Conservation (phyloP, 2,329 filamentous ascomycete genomes). For the Tolypocladium sp. region DNA sequence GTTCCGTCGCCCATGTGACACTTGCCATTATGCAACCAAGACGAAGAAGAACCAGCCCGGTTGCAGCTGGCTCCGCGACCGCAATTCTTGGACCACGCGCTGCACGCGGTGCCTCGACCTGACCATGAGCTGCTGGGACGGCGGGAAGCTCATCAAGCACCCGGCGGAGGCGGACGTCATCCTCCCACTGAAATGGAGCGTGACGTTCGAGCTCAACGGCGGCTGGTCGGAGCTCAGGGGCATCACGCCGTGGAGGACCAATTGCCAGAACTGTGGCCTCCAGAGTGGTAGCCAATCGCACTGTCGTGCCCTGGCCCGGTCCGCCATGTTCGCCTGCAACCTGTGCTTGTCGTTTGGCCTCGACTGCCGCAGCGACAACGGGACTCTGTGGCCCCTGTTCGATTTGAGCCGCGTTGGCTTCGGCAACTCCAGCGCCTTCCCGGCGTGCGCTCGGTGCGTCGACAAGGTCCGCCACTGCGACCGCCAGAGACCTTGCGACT, state of each 20-base stretch:
- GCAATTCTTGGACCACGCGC: conserved; percentile 8
- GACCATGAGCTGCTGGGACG: conserved; percentile 10
- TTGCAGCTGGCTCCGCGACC: conserved; percentile 14
- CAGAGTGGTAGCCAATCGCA: conserved; percentile 5
- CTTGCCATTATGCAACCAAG: conserved; percentile 7
- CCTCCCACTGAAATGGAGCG: conserved; percentile 8
- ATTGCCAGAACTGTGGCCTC: conserved; percentile 7
- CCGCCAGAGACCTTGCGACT: conserved; percentile 27
- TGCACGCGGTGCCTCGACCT: conserved; percentile 11
- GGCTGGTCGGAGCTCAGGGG: conserved; percentile 10
- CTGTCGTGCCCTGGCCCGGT: conserved; percentile 9
- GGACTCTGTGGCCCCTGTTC: conserved; percentile 12
- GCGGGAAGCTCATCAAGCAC: conserved; percentile 6
- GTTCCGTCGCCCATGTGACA: conserved; percentile 14
- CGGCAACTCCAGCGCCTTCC: conserved; percentile 16
- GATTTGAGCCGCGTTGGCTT: conserved; percentile 22
- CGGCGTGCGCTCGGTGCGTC: conserved; percentile 14
- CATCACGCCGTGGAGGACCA: conserved; percentile 6
- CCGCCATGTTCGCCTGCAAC: conserved; percentile 10
- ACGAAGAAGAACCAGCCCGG: background rate
- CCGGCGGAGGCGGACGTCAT: background rate
- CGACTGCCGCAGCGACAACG: conserved; percentile 12
- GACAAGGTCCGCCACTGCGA: conserved; percentile 19
- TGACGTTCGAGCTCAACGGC: conserved; percentile 1
- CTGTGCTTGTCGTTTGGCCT: conserved; percentile 20